These are phyloP conservation scores for Penicillium corylophilum DNA, from an alignment of 2,329 filamentous ascomycete genomes.

Conservation along the genomic window DNA sequence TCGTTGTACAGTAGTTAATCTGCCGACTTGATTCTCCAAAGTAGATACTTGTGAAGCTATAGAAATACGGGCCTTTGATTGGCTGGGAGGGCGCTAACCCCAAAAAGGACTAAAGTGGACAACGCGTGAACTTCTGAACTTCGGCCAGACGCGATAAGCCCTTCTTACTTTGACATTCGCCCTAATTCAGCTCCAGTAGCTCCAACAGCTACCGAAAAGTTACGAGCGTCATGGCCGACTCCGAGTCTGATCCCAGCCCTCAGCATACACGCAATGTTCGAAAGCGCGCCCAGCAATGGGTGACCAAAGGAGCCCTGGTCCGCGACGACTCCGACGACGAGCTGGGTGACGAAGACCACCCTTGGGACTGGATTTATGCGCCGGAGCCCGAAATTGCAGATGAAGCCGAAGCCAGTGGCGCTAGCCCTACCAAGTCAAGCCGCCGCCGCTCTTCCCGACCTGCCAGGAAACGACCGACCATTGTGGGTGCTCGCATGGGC, in stretches of 20 bases:
- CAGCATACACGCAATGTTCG: conserved; percentile 25
- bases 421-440: conserved; percentile 21
- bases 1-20: background rate
- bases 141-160: conserved; percentile 22
- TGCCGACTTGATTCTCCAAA: background rate
- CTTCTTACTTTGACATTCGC: conserved; percentile 6
- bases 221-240: background rate
- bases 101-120: conserved; percentile 33
- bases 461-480: conserved; percentile 46
- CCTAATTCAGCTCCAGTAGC: background rate
- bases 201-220: background rate
- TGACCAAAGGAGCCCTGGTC: conserved; percentile 61
- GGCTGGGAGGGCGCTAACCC: conserved; percentile 24
- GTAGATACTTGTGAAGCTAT: background rate
- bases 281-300: conserved; percentile 47
- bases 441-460: conserved; percentile 32
- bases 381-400: conserved; percentile 23
- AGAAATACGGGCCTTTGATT: background rate
- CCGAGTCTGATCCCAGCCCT: conserved; percentile 14
- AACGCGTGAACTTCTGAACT: conserved; percentile 22
- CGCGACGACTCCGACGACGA: conserved; percentile 89
- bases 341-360: conserved; percentile 67
- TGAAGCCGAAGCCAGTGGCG: conserved; percentile 12
- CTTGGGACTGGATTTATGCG: conserved; percentile 77
- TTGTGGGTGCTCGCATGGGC: conserved; percentile 81